Conservation (phyloP, 139 green algal genomes). For the Yamagishiella unicocca region DNA sequence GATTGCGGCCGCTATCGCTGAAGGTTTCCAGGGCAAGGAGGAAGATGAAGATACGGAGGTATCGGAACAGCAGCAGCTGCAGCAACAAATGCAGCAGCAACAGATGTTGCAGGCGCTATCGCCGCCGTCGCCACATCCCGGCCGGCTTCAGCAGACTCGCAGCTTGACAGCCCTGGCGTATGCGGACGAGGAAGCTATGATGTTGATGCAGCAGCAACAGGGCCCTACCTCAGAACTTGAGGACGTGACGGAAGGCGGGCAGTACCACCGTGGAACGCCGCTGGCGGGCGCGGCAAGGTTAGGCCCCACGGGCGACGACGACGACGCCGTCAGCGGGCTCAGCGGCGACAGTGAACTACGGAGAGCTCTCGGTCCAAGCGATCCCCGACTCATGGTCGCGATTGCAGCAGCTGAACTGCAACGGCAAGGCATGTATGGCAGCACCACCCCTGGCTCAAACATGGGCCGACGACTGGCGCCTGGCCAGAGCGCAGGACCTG, state of each 20-base stretch:
- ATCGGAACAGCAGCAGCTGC: not conserved
- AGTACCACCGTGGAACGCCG: not conserved
- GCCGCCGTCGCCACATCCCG: not conserved
- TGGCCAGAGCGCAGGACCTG: not conserved
- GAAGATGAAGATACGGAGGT: conserved; percentile 13
- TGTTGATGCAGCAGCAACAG: conserved; percentile 10
- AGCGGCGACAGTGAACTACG: conserved; percentile 14
- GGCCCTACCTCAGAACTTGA: not conserved
- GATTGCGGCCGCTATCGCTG: conserved; percentile 21
- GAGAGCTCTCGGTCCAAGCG: not conserved
- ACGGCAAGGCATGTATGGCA: conserved; percentile 30
- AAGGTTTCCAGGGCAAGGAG: conserved; percentile 26
- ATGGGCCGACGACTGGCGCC: not conserved
- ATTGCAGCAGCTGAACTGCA: conserved; percentile 4
- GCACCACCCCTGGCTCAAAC: not conserved
- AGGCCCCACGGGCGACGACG: not conserved
- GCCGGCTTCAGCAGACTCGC: not conserved
- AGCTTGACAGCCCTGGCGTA: not conserved
- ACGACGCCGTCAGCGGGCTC: conserved; percentile 2
- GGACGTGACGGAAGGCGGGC: not conserved
- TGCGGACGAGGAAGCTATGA: not conserved
- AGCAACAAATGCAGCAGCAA: not conserved
- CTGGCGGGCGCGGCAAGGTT: not conserved
- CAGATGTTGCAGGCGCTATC: not conserved
- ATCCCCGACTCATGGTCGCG: conserved; percentile 14